Evolutionary conservation across 495 filamentous ascomycete species (phyloP), one percentile per base, ranked within the genome.

Genomic region (Astrocystis sublimbata): DNA sequence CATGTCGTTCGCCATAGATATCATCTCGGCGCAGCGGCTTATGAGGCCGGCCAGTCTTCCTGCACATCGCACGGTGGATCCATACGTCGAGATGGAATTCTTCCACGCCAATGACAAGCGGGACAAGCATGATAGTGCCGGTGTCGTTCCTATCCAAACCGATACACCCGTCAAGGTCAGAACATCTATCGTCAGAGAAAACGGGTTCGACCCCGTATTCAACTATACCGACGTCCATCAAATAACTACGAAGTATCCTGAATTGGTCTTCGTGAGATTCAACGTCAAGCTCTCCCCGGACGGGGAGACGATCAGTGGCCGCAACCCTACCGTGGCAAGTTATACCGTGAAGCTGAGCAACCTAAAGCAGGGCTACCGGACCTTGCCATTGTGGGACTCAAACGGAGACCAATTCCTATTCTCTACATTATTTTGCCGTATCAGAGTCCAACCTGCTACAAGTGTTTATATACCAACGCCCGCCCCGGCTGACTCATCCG

Each of bases 11-110:
- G 83, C 85, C 2, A 89, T 98, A 55, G 87, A 93, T 50, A 84
- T 97, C 63, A 88, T 97, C 68, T 97, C 94, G 13, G 94, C 93
- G 8, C 94, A 98, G 68, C 92, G 97, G 65, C 85, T 98, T 26
- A 96, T 93, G 68, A 85, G 92, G 9, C 92, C 93, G 2, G 85
- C 84, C 55, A 86, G 79, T 43, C 78, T 92, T 45, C 82, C 82
- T 42, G 78, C 84, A 2, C 88, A 89, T 60, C 87, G 89, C 55
- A 86, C 83, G 54, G 85, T 98, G 65, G 92, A 97, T 69, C 92
- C 94, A 0, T 98, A 94, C 67, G 84, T 98, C 54, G 93, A 97
- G 66, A 87, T 98, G 33, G 94, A 98, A 72, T 88, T 98, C 73
- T 92, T 94, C 71, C 87, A 90, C 64, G 93, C 94, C 4, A 94